Conservation (phyloP, 495 filamentous ascomycete species). For the Lindgomyces ingoldianus region DNA sequence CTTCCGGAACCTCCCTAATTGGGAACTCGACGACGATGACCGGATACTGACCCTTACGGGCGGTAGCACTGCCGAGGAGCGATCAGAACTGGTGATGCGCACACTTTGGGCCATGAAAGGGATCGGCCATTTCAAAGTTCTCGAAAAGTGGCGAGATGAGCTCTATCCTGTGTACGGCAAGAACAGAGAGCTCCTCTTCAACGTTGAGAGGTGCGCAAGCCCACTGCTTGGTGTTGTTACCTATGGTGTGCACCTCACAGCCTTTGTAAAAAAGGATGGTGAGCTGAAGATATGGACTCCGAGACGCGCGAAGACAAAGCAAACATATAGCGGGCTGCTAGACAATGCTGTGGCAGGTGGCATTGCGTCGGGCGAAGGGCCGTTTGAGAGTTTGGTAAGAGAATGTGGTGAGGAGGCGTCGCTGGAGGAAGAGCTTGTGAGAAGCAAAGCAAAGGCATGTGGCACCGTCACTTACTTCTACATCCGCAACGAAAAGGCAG, state of each 20-base stretch:
- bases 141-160: constrained; percentile 86
- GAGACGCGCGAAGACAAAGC: constrained; percentile 69
- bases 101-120: constrained; percentile 66
- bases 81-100: constrained; percentile 59
- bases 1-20: constrained; percentile 40
- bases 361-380: constrained; percentile 72
- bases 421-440: constrained; percentile 70
- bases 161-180: constrained; percentile 79
- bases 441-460: constrained; percentile 54
- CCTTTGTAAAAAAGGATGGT: constrained; percentile 59
- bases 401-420: constrained; percentile 89
- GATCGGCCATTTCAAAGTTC: constrained; percentile 64
- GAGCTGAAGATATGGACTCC: constrained; percentile 80
- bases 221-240: constrained; percentile 83
- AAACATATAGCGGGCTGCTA: constrained; percentile 82
- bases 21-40: constrained; percentile 43
- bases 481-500: constrained; percentile 72
- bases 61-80: constrained; percentile 43
- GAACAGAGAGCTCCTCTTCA: constrained; percentile 63
- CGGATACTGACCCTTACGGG: constrained; percentile 41
- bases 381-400: constrained; percentile 77
- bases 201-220: constrained; percentile 75
- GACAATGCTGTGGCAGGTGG: constrained; percentile 96
- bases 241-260: constrained; percentile 90
- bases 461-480: constrained; percentile 87